A percentile compares a stretch with the other conserved stretches of the same genome.
These are phyloP conservation scores for Sphenostylis stenocarpa DNA, from an alignment of 306 rosid species.

Conservation along the genomic window DNA sequence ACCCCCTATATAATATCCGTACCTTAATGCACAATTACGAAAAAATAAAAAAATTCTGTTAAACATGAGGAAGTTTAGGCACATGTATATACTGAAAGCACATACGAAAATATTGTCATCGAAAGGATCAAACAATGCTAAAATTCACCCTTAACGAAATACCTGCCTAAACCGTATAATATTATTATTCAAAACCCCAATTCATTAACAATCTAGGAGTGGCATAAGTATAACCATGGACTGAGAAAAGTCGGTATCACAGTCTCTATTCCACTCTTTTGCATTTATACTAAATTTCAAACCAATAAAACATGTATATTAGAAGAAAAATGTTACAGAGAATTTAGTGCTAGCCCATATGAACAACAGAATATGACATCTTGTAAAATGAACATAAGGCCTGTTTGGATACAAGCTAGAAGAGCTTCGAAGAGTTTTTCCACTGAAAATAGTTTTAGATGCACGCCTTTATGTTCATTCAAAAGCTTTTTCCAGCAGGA, in stretches of 20 bases:
- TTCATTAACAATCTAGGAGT: too few species aligned
- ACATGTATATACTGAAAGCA: background rate
- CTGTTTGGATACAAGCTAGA: background rate
- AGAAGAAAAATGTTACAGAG: background rate
- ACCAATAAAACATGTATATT: background rate
- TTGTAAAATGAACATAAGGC: background rate
- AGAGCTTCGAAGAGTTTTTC: background rate
- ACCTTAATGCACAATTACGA: background rate
- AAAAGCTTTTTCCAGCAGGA: background rate
- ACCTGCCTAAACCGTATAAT: background rate
- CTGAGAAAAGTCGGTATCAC: background rate
- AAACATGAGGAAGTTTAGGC: background rate
- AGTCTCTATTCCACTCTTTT: background rate
- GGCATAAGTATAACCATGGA: too few species aligned
- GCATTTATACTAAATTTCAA: too few species aligned
- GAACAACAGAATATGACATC: background rate
- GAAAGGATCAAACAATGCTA: background rate
- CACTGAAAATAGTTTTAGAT: background rate
- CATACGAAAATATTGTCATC: background rate
- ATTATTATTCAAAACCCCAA: too few species aligned
- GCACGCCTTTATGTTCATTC: too few species aligned
- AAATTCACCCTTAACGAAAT: background rate
- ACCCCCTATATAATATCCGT: too few species aligned
- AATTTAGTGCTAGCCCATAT: background rate
- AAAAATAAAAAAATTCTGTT: background rate